Conservation (phyloP, 108 stramenopile genomes). For the Nitzschia palea region DNA sequence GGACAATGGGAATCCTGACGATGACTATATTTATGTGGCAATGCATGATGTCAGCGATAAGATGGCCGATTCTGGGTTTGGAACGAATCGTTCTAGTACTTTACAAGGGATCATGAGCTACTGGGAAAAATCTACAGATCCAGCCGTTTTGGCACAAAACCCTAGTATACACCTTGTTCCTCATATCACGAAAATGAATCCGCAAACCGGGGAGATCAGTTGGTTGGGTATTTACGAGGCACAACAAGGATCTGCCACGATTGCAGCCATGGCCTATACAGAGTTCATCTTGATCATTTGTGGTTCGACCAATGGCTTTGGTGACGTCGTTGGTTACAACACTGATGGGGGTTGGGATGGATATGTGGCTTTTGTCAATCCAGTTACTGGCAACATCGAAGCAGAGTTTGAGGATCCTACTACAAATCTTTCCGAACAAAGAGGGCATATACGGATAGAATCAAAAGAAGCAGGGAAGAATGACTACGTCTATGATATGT, state of each 20-base stretch:
- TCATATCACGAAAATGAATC: slow-evolving; percentile 5
- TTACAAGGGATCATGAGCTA: background rate
- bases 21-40: background rate
- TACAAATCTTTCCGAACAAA: background rate
- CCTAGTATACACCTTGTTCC: background rate
- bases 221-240: background rate
- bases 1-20: background rate
- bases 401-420: background rate
- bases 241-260: background rate
- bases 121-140: background rate
- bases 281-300: background rate
- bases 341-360: slow-evolving; percentile 7
- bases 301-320: slow-evolving; percentile 8
- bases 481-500: slow-evolving; percentile 13
- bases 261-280: background rate
- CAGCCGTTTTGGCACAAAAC: background rate
- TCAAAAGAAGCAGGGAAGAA: background rate
- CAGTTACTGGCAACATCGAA: background rate
- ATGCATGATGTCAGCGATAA: background rate
- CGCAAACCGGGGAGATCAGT: background rate
- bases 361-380: slow-evolving; percentile 7
- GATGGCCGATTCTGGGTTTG: background rate
- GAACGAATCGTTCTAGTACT: background rate
- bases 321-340: background rate
- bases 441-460: background rate